Base-by-base conservation (phyloP, 768 basidiomycete species). In the Sarcodon sp. region DNA sequence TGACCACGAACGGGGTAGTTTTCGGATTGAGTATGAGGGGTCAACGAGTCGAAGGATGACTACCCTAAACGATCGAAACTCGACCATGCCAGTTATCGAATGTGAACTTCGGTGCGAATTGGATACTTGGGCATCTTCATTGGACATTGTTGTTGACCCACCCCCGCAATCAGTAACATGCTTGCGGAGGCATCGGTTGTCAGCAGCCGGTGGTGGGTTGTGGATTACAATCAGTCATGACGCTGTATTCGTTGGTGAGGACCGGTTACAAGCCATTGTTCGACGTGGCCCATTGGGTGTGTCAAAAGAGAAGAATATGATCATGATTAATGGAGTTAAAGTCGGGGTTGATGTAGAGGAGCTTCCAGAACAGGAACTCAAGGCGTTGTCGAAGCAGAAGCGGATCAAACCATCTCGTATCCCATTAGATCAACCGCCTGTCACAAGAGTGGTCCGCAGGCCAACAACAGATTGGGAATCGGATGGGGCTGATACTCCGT, bases 191-290 rank as follows among this genome's bases (percentile, higher is more conserved):
- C 94, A 98, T 64, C 77, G 84, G 6, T 70, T 98, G 5, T 90
- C 90, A 1, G 67, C 73, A 3, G 81, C 84, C 33, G 94, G 94
- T 3, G 93, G 94, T 12, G 96, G 96, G 0, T 64, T 96, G 15
- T 99, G 96, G 96, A 63, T 99, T 27, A 92, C 90, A 0, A 70
- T 97, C 56, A 84, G 79, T 4, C 93, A 98, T 56, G 87, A 94
- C 52, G 77, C 79, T 1, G 62, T 82, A n/a, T 77, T 80, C 53
- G 73, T 83, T 6, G 78, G 80, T 16, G 81, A 87, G 36, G 91
- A 93, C 47, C 76, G 83, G 44, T 66, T 93, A 0, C 65, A 81
- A 44, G 74, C 75, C 10, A 80, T 91, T 50, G 80, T 94, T 7
- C 75, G 87, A 15, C 73, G 81, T 27, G 87, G 83, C 1, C 79